phyloP scores from a whole-genome alignment of 371 early-diverging fungal species.

The Circinella minor region DNA sequence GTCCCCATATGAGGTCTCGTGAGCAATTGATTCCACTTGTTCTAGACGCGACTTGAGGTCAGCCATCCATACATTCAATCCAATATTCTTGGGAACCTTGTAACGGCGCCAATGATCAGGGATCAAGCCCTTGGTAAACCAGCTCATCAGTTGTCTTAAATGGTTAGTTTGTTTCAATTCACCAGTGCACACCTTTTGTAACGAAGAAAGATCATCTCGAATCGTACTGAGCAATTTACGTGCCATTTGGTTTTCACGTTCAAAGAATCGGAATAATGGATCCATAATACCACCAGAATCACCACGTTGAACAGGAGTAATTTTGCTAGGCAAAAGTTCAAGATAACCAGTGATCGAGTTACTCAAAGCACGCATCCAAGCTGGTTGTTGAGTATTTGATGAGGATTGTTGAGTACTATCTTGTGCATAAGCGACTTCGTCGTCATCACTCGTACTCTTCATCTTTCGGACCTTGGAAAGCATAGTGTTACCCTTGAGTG shows the following conservation, averaged over 20 bases:
- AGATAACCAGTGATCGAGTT: slow-evolving; percentile 66
- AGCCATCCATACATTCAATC: slow-evolving; percentile 74
- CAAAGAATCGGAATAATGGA: slow-evolving; percentile 85
- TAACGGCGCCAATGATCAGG: slow-evolving; percentile 83
- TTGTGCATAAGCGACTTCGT: slow-evolving; percentile 63
- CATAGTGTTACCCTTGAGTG: slow-evolving; percentile 75
- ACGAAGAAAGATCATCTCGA: slow-evolving; percentile 66
- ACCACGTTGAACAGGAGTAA: slow-evolving; percentile 47
- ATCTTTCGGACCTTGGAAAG: slow-evolving; percentile 85
- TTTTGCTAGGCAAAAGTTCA: slow-evolving; percentile 59
- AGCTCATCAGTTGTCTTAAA: slow-evolving; percentile 69
- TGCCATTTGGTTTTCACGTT: slow-evolving; percentile 78
- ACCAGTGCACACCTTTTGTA: slow-evolving; percentile 75
- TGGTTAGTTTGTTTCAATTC: slow-evolving; percentile 88
- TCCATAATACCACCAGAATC: slow-evolving; percentile 56
- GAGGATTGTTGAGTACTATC: slow-evolving; percentile 29
- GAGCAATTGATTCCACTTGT: slow-evolving; percentile 64
- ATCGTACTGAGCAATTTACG: slow-evolving; percentile 64
- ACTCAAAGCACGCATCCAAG: slow-evolving; percentile 78
- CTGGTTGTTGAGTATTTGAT: slow-evolving; percentile 63
- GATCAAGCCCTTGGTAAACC: slow-evolving; percentile 74
- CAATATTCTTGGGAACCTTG: slow-evolving; percentile 66
- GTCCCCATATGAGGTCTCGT: slow-evolving; percentile 40
- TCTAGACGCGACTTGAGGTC: slow-evolving; percentile 75
- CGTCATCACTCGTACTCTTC: slow-evolving; percentile 84